Evolutionary conservation across 2,329 filamentous ascomycete genomes (phyloP), one percentile per base, ranked within the genome.

Genomic region (Alternaria alternata): DNA sequence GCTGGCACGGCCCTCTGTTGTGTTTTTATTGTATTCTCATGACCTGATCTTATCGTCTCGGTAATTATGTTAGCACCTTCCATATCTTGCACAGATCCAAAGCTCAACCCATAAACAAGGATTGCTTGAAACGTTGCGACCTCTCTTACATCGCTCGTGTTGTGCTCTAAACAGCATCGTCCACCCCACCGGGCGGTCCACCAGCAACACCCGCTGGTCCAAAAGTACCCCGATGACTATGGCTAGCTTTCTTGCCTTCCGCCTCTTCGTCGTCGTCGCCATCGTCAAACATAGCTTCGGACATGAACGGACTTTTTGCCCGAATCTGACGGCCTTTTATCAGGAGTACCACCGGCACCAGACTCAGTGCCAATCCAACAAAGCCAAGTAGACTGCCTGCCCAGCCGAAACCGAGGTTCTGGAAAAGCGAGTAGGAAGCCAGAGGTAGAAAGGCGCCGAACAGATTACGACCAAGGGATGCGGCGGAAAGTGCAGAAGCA

Each of bases 361-460:
- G 55, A 3, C 74, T 79, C 42, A 82, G 59, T 3, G 71, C 76
- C 24, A 79, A 42, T 0, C 78, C 81, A 16, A 83, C 75, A 47
- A 82, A 82, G 0, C 80, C 82, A 1, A 83, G 66, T 30, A 83
- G 56, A 0, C 74, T 79, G 0, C 78, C 77, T 6, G 81, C 82
- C 81, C 81, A 82, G 1, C 77, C 76, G 57, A 77, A 81, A 0
- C 79, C 79, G 7, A 83, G 62, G 1, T 74, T 79, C 4, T 73
- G 57, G 44, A 81, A 83, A 1, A 83, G 66, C 18, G 74, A 60
- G 14, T 76, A 79, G 1, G 80, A 79, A 0, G 79, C 81, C 0
- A 84, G 71, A 0, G 83, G 82, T 12, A 84, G 64, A 11, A 81
- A 83, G 0, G 80, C 81, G 7, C 79, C 82, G n/a, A 84, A 78